Percentiles rank a stretch among this genome's conserved stretches.
These are phyloP conservation scores for Erodium texanum DNA, from an alignment of 441 rosid genomes.

Conservation along the genomic window DNA sequence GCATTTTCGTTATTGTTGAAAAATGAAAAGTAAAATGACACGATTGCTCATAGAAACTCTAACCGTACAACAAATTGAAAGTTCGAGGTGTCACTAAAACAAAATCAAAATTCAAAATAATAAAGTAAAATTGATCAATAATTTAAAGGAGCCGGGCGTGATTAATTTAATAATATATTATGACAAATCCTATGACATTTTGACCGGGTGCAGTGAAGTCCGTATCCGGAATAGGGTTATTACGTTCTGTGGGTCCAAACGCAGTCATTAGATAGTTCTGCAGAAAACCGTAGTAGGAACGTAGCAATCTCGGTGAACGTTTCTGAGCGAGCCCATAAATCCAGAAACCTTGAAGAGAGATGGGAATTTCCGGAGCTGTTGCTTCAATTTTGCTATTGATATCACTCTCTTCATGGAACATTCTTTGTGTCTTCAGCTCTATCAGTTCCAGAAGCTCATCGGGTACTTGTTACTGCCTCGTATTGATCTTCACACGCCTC, in stretches of 20 bases:
- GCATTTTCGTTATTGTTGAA: too few species aligned
- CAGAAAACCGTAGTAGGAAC: not conserved
- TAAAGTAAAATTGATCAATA: too few species aligned
- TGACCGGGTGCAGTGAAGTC: not conserved
- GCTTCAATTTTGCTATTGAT: slow-evolving; percentile 12
- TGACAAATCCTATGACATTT: not conserved
- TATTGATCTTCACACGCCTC: not conserved
- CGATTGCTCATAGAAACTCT: too few species aligned
- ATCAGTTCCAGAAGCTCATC: not conserved
- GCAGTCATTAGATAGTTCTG: not conserved
- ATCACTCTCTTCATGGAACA: not conserved
- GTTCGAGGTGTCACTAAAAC: too few species aligned
- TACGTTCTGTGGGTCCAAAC: not conserved
- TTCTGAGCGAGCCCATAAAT: not conserved
- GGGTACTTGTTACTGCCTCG: not conserved
- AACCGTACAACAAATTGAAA: too few species aligned
- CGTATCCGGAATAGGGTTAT: not conserved
- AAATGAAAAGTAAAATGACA: too few species aligned
- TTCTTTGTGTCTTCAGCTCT: not conserved
- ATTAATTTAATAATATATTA: too few species aligned
- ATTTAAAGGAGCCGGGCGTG: too few species aligned
- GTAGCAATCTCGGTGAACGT: not conserved
- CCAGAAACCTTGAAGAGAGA: slow-evolving; percentile 5
- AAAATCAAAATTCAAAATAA: too few species aligned
- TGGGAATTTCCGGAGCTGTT: slow-evolving; percentile 16